These are phyloP conservation scores for Myochromella boudieri DNA, from an alignment of 768 basidiomycete species.

Conservation along the genomic window DNA sequence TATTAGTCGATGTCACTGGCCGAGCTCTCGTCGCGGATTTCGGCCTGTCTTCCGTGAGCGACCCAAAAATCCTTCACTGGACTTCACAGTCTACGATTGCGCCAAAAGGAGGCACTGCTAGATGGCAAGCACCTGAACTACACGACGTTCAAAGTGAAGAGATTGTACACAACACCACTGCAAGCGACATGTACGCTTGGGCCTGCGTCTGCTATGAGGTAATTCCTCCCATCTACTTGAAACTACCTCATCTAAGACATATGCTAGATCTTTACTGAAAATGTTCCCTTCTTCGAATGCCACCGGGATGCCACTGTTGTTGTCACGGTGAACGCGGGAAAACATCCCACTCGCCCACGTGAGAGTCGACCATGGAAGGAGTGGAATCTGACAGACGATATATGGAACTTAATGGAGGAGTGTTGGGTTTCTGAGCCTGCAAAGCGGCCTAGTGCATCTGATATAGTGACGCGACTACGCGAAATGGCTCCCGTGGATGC, in stretches of 20 bases:
- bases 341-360: conserved; percentile 15
- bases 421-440: conserved; percentile 23
- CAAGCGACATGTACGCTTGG: conserved; percentile 29
- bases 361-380: conserved; percentile 4
- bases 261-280: conserved; percentile 23
- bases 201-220: too few relatives aligned
- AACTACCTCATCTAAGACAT: not conserved
- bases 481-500: not conserved
- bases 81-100: conserved; percentile 14
- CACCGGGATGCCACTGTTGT: conserved; percentile 14
- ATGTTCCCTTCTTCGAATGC: too few relatives aligned
- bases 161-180: conserved; percentile 14
- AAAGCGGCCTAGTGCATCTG: conserved; percentile 11
- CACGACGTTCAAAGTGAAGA: conserved; percentile 8
- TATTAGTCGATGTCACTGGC: conserved; percentile 22
- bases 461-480: not conserved
- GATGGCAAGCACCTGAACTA: conserved; percentile 29
- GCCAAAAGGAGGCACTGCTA: conserved; percentile 18
- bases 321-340: conserved; percentile 16
- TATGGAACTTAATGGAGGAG: conserved; percentile 23
- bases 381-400: conserved; percentile 15
- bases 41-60: conserved; percentile 22
- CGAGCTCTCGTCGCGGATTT: conserved; percentile 28
- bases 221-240: not conserved
- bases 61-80: conserved; percentile 18